phyloP scores from a whole-genome alignment of 2,329 filamentous ascomycete genomes.

The Penicillium sp. region DNA sequence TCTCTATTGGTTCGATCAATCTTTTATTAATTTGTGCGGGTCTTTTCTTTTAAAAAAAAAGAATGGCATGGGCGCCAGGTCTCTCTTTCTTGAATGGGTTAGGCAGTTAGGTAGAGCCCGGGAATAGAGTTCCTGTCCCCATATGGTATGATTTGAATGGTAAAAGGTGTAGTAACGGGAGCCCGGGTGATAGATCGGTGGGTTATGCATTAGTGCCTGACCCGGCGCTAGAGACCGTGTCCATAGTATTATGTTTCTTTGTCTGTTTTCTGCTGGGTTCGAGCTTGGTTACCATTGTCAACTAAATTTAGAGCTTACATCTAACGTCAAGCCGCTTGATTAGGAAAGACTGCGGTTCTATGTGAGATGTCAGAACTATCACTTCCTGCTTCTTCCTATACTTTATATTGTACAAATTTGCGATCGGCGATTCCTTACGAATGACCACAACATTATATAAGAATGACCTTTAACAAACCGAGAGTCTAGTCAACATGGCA shows the following conservation, averaged over 20 bases:
- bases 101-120: neutral
- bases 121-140: neutral
- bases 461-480: too few relatives aligned
- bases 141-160: neutral
- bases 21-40: neutral
- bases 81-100: neutral
- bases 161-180: neutral
- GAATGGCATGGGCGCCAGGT: neutral
- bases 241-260: neutral
- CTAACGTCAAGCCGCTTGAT: neutral
- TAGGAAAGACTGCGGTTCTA: neutral
- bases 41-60: neutral
- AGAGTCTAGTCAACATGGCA: too few relatives aligned
- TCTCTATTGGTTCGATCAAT: neutral
- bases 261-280: neutral
- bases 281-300: neutral
- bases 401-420: too few relatives aligned
- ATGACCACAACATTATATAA: too few relatives aligned
- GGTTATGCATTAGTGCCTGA: conserved; percentile 3
- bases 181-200: neutral
- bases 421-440: too few relatives aligned
- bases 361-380: neutral
- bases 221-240: neutral
- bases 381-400: neutral
- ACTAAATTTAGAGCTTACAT: neutral